Base-by-base conservation (phyloP, 2,329 filamentous ascomycete species). In the Botryotinia globosa region DNA sequence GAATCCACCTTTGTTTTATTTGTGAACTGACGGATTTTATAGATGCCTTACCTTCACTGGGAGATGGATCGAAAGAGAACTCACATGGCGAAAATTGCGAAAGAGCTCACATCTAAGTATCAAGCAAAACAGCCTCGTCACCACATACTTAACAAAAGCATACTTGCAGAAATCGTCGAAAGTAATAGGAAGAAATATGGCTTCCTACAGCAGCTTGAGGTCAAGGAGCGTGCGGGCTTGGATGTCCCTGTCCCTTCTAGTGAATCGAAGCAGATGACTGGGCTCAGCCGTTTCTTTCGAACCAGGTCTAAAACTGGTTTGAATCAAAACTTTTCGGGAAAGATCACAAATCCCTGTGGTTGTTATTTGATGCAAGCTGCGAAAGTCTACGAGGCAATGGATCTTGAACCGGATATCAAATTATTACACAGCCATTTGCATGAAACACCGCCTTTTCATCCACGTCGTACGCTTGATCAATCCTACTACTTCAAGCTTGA, bases 381-480 rank as follows among this genome's bases (percentile, higher is more conserved):
- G 7, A 62, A 72, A 48, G 59, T 77, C 5, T 74, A 75, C 6
- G 75, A 78, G 25, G 74, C 73, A 12, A 78, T 78, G 71, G 78
- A 78, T 44, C 74, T 72, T 51, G 74, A 75, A n/a, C 74, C 74
- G 0, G 75, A 79, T 68, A 74, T 75, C 29, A 72, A 45, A n/a
- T 34, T 79, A 1, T 25, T 79, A 18, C 64, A 73, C 5, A 61
- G 75, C 2, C 69, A 77, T 64, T 65, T 79, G 3, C 62, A 77
- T 54, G 8, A 51, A 2, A 18, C 76, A 10, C 73, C 75, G 12
- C 83, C 84, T 0, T 9, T 54, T 9, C 84, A 86, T 71, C 81
- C 82, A 0, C 80, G 84, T 0, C 77, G 85, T 3, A 86, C 84
- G 0, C 78, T 86, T 0, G 84, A 85, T 58, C 84, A 85, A 72